These are phyloP conservation scores for Penicillium psychrofluorescens DNA, from an alignment of 495 filamentous ascomycete species.

Conservation along the genomic window DNA sequence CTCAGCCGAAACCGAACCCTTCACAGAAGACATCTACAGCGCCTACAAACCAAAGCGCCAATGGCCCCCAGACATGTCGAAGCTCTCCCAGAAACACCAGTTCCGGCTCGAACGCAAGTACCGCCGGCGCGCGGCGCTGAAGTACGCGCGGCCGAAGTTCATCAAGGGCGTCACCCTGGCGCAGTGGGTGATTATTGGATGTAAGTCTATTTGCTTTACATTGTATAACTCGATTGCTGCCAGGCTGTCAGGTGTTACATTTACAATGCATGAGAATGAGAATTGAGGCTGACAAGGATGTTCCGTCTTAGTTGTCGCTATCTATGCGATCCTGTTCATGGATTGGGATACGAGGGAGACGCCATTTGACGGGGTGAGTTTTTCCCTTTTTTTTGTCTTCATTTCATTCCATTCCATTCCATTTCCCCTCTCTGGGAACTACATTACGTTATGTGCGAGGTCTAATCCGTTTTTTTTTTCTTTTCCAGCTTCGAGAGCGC, in stretches of 20 bases:
- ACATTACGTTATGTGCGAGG: too few species aligned
- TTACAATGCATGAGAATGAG: background rate
- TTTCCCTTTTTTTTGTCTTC: background rate
- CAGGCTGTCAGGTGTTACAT: too few species aligned
- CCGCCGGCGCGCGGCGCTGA: constrained; percentile 61
- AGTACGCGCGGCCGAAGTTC: constrained; percentile 67
- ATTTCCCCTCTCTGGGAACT: too few species aligned
- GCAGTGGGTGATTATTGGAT: constrained; percentile 58
- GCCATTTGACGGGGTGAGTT: constrained; percentile 50
- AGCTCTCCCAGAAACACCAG: constrained; percentile 73
- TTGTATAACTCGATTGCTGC: background rate
- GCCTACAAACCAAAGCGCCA: constrained; percentile 72
- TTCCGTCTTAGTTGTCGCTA: constrained; percentile 47
- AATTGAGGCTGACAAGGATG: constrained; percentile 1
- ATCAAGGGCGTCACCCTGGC: constrained; percentile 61
- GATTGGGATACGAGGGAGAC: constrained; percentile 59
- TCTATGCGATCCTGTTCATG: constrained; percentile 73
- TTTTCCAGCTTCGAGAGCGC: constrained; percentile 27
- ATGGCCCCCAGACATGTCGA: constrained; percentile 90
- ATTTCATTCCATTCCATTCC: too few species aligned
- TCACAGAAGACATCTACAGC: constrained; percentile 26
- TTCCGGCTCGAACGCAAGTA: constrained; percentile 63
- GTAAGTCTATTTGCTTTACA: constrained; percentile 36
- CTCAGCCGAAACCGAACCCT: background rate
- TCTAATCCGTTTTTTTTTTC: background rate